Conservation (phyloP, 192 early-diverging fungal species). For the Cladochytrium replicatum region DNA sequence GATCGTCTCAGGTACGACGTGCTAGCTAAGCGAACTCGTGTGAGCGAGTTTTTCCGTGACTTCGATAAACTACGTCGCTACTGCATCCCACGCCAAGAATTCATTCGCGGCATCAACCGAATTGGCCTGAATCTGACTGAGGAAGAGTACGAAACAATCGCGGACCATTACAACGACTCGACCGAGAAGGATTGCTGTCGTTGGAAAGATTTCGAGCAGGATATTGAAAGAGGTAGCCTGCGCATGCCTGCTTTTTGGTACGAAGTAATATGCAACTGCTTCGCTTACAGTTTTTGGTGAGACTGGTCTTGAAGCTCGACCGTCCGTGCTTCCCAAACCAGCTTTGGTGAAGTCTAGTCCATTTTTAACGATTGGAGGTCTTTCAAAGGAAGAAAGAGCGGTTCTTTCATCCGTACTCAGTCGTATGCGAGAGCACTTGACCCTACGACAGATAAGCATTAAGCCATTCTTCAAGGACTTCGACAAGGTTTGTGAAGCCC, state of each 20-base stretch:
- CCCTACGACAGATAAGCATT: constrained; percentile 29
- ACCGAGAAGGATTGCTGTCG: constrained; percentile 19
- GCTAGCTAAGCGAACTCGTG: constrained; percentile 31
- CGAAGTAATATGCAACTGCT: neutral
- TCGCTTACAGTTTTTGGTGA: constrained; percentile 35
- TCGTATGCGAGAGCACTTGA: constrained; percentile 28
- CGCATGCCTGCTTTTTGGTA: neutral
- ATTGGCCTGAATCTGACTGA: constrained; percentile 29
- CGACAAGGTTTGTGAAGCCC: constrained; percentile 29
- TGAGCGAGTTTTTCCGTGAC: constrained; percentile 45
- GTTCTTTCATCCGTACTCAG: constrained; percentile 19
- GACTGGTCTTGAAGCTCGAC: constrained; percentile 28
- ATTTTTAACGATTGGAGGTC: constrained; percentile 13
- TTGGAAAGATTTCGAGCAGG: constrained; percentile 41
- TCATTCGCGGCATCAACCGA: constrained; percentile 37
- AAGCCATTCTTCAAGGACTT: constrained; percentile 51
- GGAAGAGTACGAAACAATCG: constrained; percentile 26
- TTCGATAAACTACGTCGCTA: constrained; percentile 45
- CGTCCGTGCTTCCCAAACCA: constrained; percentile 17
- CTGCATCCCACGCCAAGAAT: constrained; percentile 36
- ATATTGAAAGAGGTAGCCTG: constrained; percentile 33
- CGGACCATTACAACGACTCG: constrained; percentile 27
- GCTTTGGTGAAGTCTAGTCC: constrained; percentile 13
- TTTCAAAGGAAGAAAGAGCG: constrained; percentile 20
- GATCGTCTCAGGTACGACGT: constrained; percentile 21